phyloP scores from a whole-genome alignment of 768 basidiomycete species.

The Melanogaster broomeanus region DNA sequence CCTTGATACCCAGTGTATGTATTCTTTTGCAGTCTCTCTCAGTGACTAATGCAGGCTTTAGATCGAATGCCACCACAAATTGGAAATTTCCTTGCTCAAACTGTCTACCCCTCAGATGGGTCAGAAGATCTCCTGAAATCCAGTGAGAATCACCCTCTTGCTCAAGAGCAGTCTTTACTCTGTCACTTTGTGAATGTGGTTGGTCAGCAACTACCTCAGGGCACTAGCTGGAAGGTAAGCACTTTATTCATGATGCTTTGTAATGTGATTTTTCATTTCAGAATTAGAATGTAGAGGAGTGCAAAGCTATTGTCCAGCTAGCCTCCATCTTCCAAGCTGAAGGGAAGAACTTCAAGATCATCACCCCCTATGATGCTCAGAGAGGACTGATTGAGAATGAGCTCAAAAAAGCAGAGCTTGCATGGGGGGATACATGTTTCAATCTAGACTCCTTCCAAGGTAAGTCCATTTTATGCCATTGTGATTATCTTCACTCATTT shows the following conservation, averaged over 20 bases:
- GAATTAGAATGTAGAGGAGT: conserved; percentile 61
- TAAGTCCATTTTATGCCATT: conserved; percentile 28
- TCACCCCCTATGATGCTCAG: conserved; percentile 84
- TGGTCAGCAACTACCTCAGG: conserved; percentile 36
- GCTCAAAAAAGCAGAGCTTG: conserved; percentile 50
- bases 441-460: conserved; percentile 85
- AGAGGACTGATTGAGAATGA: conserved; percentile 55
- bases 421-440: conserved; percentile 71
- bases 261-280: background rate
- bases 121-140: conserved; percentile 48
- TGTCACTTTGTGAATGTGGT: conserved; percentile 67
- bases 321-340: conserved; percentile 56
- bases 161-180: conserved; percentile 38
- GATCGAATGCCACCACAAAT: conserved; percentile 86
- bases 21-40: background rate
- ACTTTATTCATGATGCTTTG: background rate
- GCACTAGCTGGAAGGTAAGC: conserved; percentile 43
- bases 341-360: conserved; percentile 56
- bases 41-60: conserved; percentile 28
- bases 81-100: conserved; percentile 68
- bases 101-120: conserved; percentile 56
- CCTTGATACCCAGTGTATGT: conserved; percentile 75
- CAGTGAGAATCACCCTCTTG: conserved; percentile 47
- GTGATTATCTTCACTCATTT: conserved; percentile 1
- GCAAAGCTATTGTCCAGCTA: conserved; percentile 54